A percentile compares a stretch with the other conserved stretches of the same genome.
Conservation (phyloP, 306 rosid genomes). For the Malus sylvestris region DNA sequence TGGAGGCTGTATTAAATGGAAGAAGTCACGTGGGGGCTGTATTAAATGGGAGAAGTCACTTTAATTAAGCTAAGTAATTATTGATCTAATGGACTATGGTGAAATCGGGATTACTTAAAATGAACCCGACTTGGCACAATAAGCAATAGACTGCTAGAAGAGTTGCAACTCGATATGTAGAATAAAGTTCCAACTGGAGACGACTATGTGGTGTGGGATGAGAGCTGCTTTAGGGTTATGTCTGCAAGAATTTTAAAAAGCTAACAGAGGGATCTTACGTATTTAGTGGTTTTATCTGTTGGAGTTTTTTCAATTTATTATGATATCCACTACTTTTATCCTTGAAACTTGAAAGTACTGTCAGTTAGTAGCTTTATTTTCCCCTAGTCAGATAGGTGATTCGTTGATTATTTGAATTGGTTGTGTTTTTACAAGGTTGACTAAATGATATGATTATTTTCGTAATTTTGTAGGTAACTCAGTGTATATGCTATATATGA, state of each 20-base stretch:
- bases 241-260: background rate
- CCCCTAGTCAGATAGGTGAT: background rate
- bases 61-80: background rate
- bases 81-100: background rate
- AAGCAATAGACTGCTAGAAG: background rate
- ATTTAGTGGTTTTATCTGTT: background rate
- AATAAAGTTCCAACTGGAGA: background rate
- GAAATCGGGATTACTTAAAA: background rate
- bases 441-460: background rate
- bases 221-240: background rate
- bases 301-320: background rate
- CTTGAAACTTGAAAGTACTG: background rate
- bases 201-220: background rate
- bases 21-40: background rate
- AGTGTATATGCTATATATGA: conserved; percentile 18
- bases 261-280: background rate
- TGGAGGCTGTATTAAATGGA: background rate
- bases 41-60: background rate
- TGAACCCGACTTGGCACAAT: background rate
- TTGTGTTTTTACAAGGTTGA: conserved; percentile 5
- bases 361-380: background rate
- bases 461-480: conserved; percentile 36
- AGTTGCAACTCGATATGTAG: background rate
- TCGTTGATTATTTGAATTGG: background rate
- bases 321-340: background rate